These are phyloP conservation scores for Pythium vanterpoolii DNA, from an alignment of 352 stramenopile species.

Conservation along the genomic window DNA sequence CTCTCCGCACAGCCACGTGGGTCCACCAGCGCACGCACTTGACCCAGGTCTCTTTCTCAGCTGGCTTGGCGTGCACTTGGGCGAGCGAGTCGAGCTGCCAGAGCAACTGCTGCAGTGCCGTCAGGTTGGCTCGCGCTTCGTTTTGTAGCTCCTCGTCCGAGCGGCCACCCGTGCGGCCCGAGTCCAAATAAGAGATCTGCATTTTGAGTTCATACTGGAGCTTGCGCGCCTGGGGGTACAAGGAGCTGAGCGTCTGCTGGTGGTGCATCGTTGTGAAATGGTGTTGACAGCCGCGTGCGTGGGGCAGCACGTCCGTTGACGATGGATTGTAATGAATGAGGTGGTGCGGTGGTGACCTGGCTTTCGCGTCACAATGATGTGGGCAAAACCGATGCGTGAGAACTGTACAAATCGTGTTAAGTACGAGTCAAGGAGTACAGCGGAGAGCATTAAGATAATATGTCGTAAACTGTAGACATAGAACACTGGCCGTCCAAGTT, in stretches of 20 bases:
- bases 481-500: too few relatives aligned
- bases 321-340: too few relatives aligned
- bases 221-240: constrained; percentile 81
- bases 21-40: constrained; percentile 36
- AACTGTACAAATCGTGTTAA: not conserved
- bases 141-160: constrained; percentile 59
- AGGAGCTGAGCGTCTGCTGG: constrained; percentile 54
- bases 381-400: not conserved
- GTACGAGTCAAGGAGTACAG: too few relatives aligned
- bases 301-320: not conserved
- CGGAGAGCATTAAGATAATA: too few relatives aligned
- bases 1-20: not conserved
- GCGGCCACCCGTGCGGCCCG: constrained; percentile 42
- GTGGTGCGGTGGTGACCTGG: not conserved
- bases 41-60: constrained; percentile 69
- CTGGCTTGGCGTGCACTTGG: constrained; percentile 44
- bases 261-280: constrained; percentile 5
- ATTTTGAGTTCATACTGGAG: constrained; percentile 89
- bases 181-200: constrained; percentile 85
- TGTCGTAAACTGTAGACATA: too few relatives aligned
- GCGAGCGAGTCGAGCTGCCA: constrained; percentile 83
- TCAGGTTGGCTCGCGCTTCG: constrained; percentile 72
- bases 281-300: too few relatives aligned
- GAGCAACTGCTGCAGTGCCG: constrained; percentile 63
- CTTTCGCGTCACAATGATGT: not conserved